These are phyloP conservation scores for Hibiscus trionum DNA, from an alignment of 345 rosid species.

Conservation along the genomic window DNA sequence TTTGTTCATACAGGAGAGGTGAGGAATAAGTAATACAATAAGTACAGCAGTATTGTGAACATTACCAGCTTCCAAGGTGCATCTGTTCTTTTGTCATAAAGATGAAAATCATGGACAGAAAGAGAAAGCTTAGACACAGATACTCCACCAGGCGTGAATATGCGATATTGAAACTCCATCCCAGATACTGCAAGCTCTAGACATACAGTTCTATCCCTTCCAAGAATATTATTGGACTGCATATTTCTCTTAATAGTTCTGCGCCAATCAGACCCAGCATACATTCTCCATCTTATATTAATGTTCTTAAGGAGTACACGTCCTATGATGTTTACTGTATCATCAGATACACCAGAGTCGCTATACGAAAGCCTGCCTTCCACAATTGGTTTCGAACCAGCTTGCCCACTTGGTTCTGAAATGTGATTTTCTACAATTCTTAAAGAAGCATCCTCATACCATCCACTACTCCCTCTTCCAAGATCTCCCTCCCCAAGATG, in stretches of 20 bases:
- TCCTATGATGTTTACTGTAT: slow-evolving; percentile 41
- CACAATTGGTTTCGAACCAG: slow-evolving; percentile 29
- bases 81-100: slow-evolving; percentile 59
- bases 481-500: slow-evolving; percentile 31
- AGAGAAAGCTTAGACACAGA: slow-evolving; percentile 64
- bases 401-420: slow-evolving; percentile 46
- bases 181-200: slow-evolving; percentile 66
- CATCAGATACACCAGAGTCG: slow-evolving; percentile 26
- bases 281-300: slow-evolving; percentile 73
- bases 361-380: slow-evolving; percentile 34
- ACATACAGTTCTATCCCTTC: slow-evolving; percentile 53
- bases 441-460: slow-evolving; percentile 56
- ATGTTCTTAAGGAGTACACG: slow-evolving; percentile 51
- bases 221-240: slow-evolving; percentile 18
- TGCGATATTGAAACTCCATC: slow-evolving; percentile 48
- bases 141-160: slow-evolving; percentile 54
- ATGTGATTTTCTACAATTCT: slow-evolving; percentile 75
- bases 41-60: slow-evolving; percentile 1
- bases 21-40: neutral
- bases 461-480: slow-evolving; percentile 56
- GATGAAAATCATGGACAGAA: slow-evolving; percentile 57
- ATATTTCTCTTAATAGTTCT: slow-evolving; percentile 25
- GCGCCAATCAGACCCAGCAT: slow-evolving; percentile 77
- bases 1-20: slow-evolving; percentile 4
- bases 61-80: slow-evolving; percentile 89